These are phyloP conservation scores for Lachnellula subtilissima DNA, from an alignment of 2,329 filamentous ascomycete genomes.

Conservation along the genomic window DNA sequence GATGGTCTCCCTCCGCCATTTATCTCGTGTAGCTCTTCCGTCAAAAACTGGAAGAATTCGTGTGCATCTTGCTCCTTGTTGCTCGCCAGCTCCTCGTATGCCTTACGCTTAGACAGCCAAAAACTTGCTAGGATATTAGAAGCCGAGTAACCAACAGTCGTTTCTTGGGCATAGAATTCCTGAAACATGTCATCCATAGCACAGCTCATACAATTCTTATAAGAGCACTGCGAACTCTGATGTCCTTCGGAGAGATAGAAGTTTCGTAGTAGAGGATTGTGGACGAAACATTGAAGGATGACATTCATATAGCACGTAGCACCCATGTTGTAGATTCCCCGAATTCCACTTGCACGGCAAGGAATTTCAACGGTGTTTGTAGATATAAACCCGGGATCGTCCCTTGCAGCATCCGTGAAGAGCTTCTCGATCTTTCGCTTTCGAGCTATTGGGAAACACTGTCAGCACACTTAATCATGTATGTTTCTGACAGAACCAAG, in stretches of 20 bases:
- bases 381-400: constrained; percentile 72
- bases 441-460: constrained; percentile 41
- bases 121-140: constrained; percentile 84
- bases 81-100: constrained; percentile 72
- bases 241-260: constrained; percentile 93
- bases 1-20: constrained; percentile 53
- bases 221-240: constrained; percentile 66
- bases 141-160: constrained; percentile 84
- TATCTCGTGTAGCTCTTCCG: constrained; percentile 82
- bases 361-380: constrained; percentile 74
- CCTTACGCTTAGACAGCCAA: constrained; percentile 77
- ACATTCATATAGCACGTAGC: constrained; percentile 98
- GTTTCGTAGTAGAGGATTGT: constrained; percentile 86
- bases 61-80: constrained; percentile 96
- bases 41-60: constrained; percentile 93
- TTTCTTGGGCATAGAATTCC: constrained; percentile 66
- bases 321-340: constrained; percentile 96
- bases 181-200: constrained; percentile 72
- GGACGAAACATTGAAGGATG: constrained; percentile 85
- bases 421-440: constrained; percentile 75
- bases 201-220: constrained; percentile 60
- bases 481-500: background rate
- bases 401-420: constrained; percentile 57
- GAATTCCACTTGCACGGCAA: constrained; percentile 80
- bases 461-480: background rate